Evolutionary conservation across 176 grass and related monocot genomes (phyloP).

Genomic region (bread wheat (Triticum aestivum)): IWGSC_CS_RefSeq_v2.1 NC_057799.1:510197228-510197727

Average conservation of each 20-base stretch:
- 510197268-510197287: background rate
- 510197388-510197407: background rate
- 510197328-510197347: constrained; percentile 13
- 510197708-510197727: constrained; percentile 74
- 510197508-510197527: constrained; percentile 33
- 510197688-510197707: constrained; percentile 40
- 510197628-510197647: constrained; percentile 71
- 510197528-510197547: background rate
- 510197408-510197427: too few relatives aligned
- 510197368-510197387: background rate
- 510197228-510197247: background rate
- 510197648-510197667: constrained; percentile 32
- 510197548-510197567: background rate
- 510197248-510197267: background rate
- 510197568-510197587: background rate
- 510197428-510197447: too few relatives aligned
- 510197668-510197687: constrained; percentile 15
- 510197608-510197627: background rate
- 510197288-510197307: too few relatives aligned
- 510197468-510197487: background rate
- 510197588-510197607: background rate
- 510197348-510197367: background rate
- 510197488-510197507: constrained; percentile 19
- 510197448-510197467: background rate
- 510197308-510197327: background rate